A percentile compares a stretch with the other conserved stretches of the same genome.
Evolutionary conservation across 768 basidiomycete genomes (phyloP).

Genomic region (Royoungia palumana): DNA sequence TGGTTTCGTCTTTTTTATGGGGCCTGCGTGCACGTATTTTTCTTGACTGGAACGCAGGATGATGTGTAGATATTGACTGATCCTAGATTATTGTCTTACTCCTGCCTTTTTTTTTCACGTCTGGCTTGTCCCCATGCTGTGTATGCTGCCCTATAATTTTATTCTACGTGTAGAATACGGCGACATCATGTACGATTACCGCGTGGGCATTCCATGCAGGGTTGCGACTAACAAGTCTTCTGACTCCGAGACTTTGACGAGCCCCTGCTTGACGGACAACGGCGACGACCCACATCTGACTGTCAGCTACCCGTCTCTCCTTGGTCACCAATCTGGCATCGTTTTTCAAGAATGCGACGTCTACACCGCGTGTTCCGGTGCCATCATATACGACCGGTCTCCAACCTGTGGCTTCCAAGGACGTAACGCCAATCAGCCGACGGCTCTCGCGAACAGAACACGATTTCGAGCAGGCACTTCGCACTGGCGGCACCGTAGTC

Average conservation of each 20-base stretch:
- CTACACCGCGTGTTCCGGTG: conserved; percentile 42
- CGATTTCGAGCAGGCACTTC: conserved; percentile 79
- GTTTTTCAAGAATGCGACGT: conserved; percentile 53
- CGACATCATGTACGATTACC: conserved; percentile 17
- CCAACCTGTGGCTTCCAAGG: conserved; percentile 55
- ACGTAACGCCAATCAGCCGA: conserved; percentile 42
- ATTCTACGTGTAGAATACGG: conserved; percentile 30
- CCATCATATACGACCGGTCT: conserved; percentile 50
- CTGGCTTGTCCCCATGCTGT: conserved; percentile 19
- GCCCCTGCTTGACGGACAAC: conserved; percentile 10
- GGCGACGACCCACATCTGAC: conserved; percentile 2
- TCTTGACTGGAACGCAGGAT: conserved; percentile 32
- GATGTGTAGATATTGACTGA: conserved; percentile 30
- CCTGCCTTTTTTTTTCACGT: conserved; percentile 3
- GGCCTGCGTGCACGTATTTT: conserved; percentile 30
- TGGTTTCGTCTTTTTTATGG: conserved; percentile 9
- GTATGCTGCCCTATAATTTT: conserved; percentile 32
- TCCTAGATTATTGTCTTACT: conserved; percentile 33
- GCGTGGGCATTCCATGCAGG: conserved; percentile 23
- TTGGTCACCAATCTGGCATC: conserved; percentile 55
- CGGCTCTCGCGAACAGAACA: conserved; percentile 71
- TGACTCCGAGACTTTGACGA: conserved; percentile 3
- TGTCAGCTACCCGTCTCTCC: neutral
- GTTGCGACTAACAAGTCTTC: conserved; percentile 10
- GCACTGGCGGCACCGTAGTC: conserved; percentile 60